phyloP scores from a whole-genome alignment of 176 grass and related monocot genomes.

The Oryza officinalis region DNA sequence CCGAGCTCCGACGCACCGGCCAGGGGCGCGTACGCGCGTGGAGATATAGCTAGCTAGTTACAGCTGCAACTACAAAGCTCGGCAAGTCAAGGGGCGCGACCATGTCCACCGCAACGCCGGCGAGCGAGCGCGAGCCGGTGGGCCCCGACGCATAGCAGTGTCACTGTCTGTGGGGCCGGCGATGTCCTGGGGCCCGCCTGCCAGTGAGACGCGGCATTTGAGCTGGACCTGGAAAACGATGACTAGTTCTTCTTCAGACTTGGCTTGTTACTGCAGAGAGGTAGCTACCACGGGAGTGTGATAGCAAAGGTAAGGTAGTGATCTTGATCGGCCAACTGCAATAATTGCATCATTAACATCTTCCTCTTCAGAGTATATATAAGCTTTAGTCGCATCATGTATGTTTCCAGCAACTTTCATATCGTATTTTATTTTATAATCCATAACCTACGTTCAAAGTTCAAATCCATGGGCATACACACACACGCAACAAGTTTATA shows the following conservation, averaged over 20 bases:
- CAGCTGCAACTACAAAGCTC: too few relatives aligned
- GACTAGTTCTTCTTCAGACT: neutral
- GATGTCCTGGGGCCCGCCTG: neutral
- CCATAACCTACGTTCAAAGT: neutral
- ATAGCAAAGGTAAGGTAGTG: neutral
- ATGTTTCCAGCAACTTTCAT: neutral
- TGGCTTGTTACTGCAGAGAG: neutral
- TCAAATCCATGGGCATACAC: conserved; percentile 7
- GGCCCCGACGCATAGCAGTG: neutral
- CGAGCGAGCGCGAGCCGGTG: neutral
- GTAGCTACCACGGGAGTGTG: neutral
- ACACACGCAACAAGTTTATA: conserved; percentile 4
- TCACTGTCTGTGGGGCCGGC: neutral
- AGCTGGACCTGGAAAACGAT: conserved; percentile 4
- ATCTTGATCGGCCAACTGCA: neutral
- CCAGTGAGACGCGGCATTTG: neutral
- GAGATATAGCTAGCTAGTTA: neutral
- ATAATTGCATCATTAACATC: neutral
- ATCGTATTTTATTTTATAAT: neutral
- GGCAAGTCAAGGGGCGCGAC: conserved; percentile 7
- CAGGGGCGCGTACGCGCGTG: neutral
- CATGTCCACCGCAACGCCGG: neutral
- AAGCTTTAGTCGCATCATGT: neutral
- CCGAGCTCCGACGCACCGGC: neutral
- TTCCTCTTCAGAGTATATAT: neutral